Conservation (phyloP, 768 basidiomycete species). For the Lentinula aciculospora region DNA sequence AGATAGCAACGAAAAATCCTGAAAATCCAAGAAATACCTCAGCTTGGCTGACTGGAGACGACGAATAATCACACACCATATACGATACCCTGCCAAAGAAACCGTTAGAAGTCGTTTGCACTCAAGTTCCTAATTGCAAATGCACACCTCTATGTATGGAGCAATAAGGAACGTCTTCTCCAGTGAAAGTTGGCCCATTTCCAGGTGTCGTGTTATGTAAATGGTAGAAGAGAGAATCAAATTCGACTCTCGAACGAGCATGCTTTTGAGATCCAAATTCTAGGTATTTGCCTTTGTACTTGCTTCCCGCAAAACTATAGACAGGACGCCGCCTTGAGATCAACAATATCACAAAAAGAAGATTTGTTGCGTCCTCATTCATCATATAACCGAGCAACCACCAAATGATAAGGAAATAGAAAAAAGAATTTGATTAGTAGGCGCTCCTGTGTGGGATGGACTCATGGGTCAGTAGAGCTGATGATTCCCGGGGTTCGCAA, state of each 20-base stretch:
- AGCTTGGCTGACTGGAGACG: neutral
- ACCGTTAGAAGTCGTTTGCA: neutral
- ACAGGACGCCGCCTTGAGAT: neutral
- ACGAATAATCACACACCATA: neutral
- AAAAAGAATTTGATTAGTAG: too few relatives aligned
- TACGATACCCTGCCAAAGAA: slow-evolving; percentile 3
- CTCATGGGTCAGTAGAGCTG: too few relatives aligned
- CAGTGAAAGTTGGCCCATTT: slow-evolving; percentile 12
- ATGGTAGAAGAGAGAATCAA: neutral
- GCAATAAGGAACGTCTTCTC: slow-evolving; percentile 15
- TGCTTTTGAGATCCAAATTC: too few relatives aligned
- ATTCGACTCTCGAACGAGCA: neutral
- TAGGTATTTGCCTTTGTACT: neutral
- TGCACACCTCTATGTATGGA: slow-evolving; percentile 14
- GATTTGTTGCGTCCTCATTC: too few relatives aligned
- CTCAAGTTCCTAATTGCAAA: neutral
- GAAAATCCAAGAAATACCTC: neutral
- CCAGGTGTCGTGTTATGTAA: neutral
- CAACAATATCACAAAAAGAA: neutral
- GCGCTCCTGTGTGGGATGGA: too few relatives aligned
- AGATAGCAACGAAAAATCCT: slow-evolving; percentile 13
- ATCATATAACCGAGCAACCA: too few relatives aligned
- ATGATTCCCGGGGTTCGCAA: too few relatives aligned
- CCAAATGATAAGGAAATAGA: too few relatives aligned
- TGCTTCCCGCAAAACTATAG: neutral